Percentiles rank a stretch among this genome's conserved stretches.
phyloP scores from a whole-genome alignment of 192 early-diverging fungal genomes.

The Backusella tarrabulga region DNA sequence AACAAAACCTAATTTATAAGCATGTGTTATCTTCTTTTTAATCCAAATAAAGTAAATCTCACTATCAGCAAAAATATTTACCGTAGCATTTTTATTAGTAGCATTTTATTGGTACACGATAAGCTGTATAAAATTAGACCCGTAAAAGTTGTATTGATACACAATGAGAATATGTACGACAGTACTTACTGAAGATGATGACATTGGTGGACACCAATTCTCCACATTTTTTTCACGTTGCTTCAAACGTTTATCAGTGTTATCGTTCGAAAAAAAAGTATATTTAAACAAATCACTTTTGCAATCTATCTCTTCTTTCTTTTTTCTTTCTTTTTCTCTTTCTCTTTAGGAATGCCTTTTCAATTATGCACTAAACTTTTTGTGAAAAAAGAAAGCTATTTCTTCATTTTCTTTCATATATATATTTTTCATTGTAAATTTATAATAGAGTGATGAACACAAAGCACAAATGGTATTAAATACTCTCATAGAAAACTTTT shows the following conservation, averaged over 20 bases:
- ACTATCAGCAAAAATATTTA: not conserved
- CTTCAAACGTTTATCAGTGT: not conserved
- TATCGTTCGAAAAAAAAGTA: not conserved
- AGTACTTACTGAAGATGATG: not conserved
- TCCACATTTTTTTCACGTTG: not conserved
- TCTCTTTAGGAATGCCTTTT: not conserved
- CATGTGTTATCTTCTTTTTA: not conserved
- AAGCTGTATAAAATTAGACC: not conserved
- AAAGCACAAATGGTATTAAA: not conserved
- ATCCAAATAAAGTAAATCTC: not conserved
- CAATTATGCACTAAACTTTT: not conserved
- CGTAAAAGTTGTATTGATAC: not conserved
- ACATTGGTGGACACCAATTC: not conserved
- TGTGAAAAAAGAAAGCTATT: not conserved
- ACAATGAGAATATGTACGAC: not conserved
- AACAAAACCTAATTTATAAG: not conserved
- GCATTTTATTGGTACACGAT: not conserved
- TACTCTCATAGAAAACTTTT: not conserved
- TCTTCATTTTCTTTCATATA: not conserved
- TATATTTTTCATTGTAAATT: not conserved
- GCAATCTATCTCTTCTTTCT: not conserved
- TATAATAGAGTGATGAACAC: conserved; percentile 3
- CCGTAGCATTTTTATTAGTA: not conserved
- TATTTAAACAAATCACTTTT: not conserved
- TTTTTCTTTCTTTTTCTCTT: not conserved